These are phyloP conservation scores for Mycotypha africana DNA, from an alignment of 371 early-diverging fungal genomes.

Conservation along the genomic window DNA sequence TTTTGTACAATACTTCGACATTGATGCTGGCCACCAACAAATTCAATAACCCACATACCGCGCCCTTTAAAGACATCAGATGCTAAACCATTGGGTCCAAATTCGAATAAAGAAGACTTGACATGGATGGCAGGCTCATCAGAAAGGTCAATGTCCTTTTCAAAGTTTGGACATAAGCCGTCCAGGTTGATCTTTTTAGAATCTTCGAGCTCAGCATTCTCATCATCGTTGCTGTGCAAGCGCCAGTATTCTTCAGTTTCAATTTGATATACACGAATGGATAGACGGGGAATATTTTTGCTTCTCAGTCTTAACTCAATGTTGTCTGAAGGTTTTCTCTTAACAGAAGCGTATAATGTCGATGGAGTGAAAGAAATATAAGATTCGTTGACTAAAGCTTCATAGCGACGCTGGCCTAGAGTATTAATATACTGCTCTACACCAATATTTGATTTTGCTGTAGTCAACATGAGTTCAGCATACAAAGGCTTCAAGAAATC, in stretches of 20 bases:
- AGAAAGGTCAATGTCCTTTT: conserved; percentile 20
- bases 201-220: neutral
- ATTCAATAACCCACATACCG: conserved; percentile 43
- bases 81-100: conserved; percentile 18
- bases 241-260: conserved; percentile 37
- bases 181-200: conserved; percentile 25
- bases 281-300: conserved; percentile 30
- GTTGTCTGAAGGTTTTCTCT: conserved; percentile 12
- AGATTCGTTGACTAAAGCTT: conserved; percentile 8
- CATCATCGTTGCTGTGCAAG: conserved; percentile 1
- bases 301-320: conserved; percentile 14
- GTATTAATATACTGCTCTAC: conserved; percentile 1
- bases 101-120: conserved; percentile 10
- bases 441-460: neutral
- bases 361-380: conserved; percentile 15
- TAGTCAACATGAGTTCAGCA: conserved; percentile 15
- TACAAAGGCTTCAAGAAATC: conserved; percentile 13
- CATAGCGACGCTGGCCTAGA: conserved; percentile 10
- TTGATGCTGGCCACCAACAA: conserved; percentile 35
- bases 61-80: conserved; percentile 29
- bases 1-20: conserved; percentile 41
- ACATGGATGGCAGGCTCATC: conserved; percentile 13
- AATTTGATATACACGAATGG: conserved; percentile 36
- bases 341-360: conserved; percentile 6
- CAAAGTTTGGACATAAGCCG: conserved; percentile 39